phyloP scores from a whole-genome alignment of 208 protist genomes.

The Wallacemonas rigidus region DNA sequence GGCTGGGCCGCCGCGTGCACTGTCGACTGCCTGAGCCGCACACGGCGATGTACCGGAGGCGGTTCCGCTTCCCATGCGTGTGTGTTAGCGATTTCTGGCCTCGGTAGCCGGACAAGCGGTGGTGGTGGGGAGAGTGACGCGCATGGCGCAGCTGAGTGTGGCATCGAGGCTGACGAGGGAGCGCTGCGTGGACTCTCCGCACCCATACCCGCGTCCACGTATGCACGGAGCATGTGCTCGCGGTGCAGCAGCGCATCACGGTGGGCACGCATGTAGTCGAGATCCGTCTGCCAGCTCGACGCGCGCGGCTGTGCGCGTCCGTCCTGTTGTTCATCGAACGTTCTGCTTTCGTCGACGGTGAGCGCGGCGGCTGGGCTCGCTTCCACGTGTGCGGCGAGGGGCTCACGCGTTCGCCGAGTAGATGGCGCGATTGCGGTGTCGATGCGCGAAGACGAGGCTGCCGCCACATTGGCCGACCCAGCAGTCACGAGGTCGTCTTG shows the following conservation, averaged over 20 bases:
- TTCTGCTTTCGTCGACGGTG: no score
- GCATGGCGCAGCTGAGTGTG: not conserved
- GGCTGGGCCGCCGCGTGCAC: conserved; percentile 6
- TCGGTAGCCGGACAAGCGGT: not conserved
- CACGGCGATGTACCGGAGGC: not conserved
- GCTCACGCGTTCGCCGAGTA: no score
- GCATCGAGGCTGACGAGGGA: no score
- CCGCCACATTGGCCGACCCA: no score
- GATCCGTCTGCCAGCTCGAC: not conserved
- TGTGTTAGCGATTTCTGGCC: no score
- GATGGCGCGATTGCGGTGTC: no score
- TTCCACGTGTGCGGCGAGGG: no score
- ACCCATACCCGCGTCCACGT: not conserved
- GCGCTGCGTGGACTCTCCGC: not conserved
- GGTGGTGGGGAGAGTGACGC: not conserved
- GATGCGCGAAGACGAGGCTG: no score
- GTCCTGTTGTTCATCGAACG: no score
- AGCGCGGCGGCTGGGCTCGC: no score
- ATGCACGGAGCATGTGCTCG: not conserved
- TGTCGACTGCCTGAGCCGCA: not conserved
- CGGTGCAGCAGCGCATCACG: conserved; percentile 17
- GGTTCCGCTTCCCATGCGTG: not conserved
- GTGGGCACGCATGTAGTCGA: not conserved
- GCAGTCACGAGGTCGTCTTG: no score
- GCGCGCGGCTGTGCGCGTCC: not conserved